Conservation (phyloP, 1,284 basidiomycete species). For the Grifola frondosa region DNA sequence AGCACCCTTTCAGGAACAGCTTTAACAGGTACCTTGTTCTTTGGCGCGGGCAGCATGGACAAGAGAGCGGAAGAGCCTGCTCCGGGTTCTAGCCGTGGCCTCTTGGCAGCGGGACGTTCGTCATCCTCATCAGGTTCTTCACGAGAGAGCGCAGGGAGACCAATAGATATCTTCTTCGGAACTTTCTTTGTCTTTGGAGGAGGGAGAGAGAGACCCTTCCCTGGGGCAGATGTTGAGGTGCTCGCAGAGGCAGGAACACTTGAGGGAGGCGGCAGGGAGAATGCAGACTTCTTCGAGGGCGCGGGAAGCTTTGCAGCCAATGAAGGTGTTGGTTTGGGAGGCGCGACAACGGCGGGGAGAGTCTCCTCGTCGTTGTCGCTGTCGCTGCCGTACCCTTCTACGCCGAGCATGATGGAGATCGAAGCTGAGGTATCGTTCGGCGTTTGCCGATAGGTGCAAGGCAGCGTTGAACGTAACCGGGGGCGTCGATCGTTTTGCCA, state of each 20-base stretch:
- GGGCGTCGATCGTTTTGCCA: neutral
- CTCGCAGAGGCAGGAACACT: slow-evolving; percentile 23
- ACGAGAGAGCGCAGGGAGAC: slow-evolving; percentile 53
- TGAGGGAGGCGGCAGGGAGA: slow-evolving; percentile 38
- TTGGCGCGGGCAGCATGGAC: slow-evolving; percentile 75
- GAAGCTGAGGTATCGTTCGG: slow-evolving; percentile 15
- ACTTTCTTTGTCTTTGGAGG: slow-evolving; percentile 37
- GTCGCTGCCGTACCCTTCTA: slow-evolving; percentile 73
- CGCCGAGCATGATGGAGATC: slow-evolving; percentile 57
- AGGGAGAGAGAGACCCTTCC: slow-evolving; percentile 35
- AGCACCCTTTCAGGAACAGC: slow-evolving; percentile 54
- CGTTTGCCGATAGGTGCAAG: slow-evolving; percentile 16
- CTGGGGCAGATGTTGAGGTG: slow-evolving; percentile 32
- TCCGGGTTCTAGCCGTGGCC: slow-evolving; percentile 49
- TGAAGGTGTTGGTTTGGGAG: too few species aligned
- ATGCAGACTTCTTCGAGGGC: slow-evolving; percentile 35
- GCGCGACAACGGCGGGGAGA: too few species aligned
- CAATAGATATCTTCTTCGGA: slow-evolving; percentile 71
- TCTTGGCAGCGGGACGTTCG: slow-evolving; percentile 58
- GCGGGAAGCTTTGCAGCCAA: slow-evolving; percentile 21
- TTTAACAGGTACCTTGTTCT: slow-evolving; percentile 49
- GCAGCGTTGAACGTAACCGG: slow-evolving; percentile 17
- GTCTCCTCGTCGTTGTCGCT: slow-evolving; percentile 54
- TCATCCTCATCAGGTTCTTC: slow-evolving; percentile 40
- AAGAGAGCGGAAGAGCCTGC: slow-evolving; percentile 66